These are phyloP conservation scores for Polytrichum formosum DNA, from an alignment of 225 moss, liverwort and hornwort species.

Conservation along the genomic window DNA sequence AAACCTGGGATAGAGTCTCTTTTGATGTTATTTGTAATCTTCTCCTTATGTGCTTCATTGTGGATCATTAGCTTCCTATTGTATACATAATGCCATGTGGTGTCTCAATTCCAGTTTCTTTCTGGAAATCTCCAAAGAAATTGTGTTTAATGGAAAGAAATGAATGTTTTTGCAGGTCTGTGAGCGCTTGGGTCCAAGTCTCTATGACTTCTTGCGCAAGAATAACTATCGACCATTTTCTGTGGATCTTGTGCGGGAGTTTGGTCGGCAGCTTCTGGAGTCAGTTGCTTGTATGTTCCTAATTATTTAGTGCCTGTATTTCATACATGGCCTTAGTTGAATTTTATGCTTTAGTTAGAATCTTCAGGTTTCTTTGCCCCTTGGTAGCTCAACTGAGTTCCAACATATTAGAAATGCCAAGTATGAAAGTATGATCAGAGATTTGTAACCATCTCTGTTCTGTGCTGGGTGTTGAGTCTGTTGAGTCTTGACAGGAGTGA, in stretches of 20 bases:
- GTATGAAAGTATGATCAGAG: background rate
- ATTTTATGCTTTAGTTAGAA: background rate
- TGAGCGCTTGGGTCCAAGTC: conserved; percentile 90
- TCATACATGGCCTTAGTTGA: too few species aligned
- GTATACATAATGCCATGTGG: background rate
- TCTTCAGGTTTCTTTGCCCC: background rate
- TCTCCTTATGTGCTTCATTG: background rate
- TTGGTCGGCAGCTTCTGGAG: conserved; percentile 91
- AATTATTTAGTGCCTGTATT: background rate
- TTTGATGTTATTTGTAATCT: too few species aligned
- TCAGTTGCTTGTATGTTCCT: conserved; percentile 84
- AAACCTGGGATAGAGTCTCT: too few species aligned
- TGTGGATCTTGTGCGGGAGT: conserved; percentile 92
- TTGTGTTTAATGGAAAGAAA: too few species aligned
- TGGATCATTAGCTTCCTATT: background rate
- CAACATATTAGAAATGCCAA: background rate
- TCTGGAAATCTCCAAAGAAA: too few species aligned
- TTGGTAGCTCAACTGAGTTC: background rate
- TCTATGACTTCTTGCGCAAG: conserved; percentile 91
- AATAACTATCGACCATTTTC: conserved; percentile 94
- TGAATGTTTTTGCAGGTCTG: conserved; percentile 55
- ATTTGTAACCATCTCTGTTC: background rate
- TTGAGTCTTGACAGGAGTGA: too few species aligned
- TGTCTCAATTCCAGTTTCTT: too few species aligned
- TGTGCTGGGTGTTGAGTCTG: too few species aligned